Base-by-base conservation (phyloP, 106 monocot species). In the Dendrobium chrysotoxum region DNA sequence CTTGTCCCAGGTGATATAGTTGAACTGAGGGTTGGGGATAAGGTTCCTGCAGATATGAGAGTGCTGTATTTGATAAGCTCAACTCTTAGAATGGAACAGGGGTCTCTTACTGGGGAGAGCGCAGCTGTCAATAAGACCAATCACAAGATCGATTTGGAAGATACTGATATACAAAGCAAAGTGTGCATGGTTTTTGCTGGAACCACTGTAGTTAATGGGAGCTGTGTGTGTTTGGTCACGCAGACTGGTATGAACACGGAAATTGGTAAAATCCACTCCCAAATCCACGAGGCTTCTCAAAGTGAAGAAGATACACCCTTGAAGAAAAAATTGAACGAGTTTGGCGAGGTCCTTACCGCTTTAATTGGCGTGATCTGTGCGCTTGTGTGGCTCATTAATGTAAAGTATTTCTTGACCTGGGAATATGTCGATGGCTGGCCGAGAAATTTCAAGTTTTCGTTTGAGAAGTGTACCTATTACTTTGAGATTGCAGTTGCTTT, bases 131-230 rank as follows among this genome's bases (percentile, higher is more conserved):
- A 85, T 41, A 90, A 90, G 61, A 84, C 84, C 10, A 83, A 75
- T 17, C 66, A 50, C 75, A 74, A 64, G 41, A 85, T 87, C 8
- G 23, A 76, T 67, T 28, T 11, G 7, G 90, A 90, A 10, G 87
- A 90, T 53, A 77, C 82, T 11, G 90, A 90, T 42, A 82, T 90
- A 28, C 92, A 87, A 40, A 92, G 87, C 4, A 95, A 95, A 65
- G 90, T 84, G 26, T 95, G 92, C 64, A 95, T 95, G 95, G 85
- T 91, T 0, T 95, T 95, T 71, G 81, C 92, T 0, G 95, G 95
- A 2, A 95, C 95, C 1, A 92, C 90, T 21, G 83, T 95, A 15
- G 95, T 95, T 21, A 95, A 95, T 53, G 95, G 95, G 35, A 89
- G 84, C 50, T 92, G 90, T n/a, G 78, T 90, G 16, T 92, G 95